Base-by-base conservation (phyloP, 169 alveolate genomes). In the Plasmodium cynomolgi region DNA sequence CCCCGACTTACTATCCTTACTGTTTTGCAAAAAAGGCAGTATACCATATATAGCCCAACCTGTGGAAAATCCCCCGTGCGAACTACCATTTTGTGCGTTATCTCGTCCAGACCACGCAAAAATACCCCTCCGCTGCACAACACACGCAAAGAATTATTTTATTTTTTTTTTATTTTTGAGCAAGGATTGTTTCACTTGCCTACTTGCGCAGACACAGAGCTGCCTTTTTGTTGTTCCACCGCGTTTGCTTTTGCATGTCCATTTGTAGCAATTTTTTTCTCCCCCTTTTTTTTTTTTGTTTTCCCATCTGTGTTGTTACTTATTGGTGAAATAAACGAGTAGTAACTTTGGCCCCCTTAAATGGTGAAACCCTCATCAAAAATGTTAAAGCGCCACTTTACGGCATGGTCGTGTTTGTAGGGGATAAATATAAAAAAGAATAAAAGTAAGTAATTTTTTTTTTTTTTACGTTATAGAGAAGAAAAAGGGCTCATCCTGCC, bases 271-370 rank as follows among this genome's bases (percentile, higher is more conserved):
- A 20, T 34, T 17, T 34, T 34, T n/a, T 56, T 84, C 11, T 29
- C n/a, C n/a, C 62, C 75, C 54, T 41, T 75, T 75, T 75, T 68
- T 23, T 20, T n/a, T 75, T 75, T 75, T 84, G 79, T 47, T 26
- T 26, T 26, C n/a, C 37, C 41, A 68, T 1, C 39, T 68, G 37
- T 68, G 37, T 29, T 68, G 37, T 2, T 68, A 20, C 77, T 26
- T 9, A 68, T 26, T 68, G 17, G n/a, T 68, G 77, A 68, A 9
- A 68, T 68, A 26, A 68, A 68, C 77, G 37, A 68, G 77, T 68
- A 68, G n/a, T 26, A 68, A 68, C 41, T 68, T 68, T 23, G 37
- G 37, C 31, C 15, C 37, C 37, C 77, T 68, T 26, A 26, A 68
- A 23, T 68, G 31, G 37, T 68, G 41, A 26, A 13, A 68, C 37